phyloP scores from a whole-genome alignment of 129 eudicot genomes.

The Lactuca sativa region DNA sequence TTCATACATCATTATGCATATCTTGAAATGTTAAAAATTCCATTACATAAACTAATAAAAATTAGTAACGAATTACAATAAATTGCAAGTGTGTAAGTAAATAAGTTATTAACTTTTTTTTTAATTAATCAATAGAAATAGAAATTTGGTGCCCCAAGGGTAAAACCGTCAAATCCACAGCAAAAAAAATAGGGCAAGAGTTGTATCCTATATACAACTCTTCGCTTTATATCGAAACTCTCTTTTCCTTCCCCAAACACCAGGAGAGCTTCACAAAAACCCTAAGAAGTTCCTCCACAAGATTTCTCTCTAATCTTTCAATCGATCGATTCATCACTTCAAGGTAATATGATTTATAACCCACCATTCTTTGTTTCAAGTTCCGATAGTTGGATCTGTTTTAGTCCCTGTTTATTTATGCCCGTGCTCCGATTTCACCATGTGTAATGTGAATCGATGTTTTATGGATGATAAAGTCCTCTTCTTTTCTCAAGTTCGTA shows the following conservation, averaged over 20 bases:
- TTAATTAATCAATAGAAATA: no score
- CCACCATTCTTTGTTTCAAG: background rate
- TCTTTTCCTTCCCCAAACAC: background rate
- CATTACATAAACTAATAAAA: no score
- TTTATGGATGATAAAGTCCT: background rate
- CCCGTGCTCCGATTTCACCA: background rate
- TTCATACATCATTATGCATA: no score
- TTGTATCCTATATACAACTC: background rate
- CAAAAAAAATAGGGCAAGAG: background rate
- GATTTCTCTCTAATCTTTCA: background rate
- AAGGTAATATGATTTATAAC: background rate
- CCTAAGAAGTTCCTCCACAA: conserved; percentile 5
- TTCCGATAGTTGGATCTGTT: background rate
- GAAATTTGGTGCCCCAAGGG: conserved; percentile 1
- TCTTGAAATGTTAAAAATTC: no score
- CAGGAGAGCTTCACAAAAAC: conserved; percentile 4
- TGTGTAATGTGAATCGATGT: conserved; percentile 7
- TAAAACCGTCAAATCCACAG: background rate
- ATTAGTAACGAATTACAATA: no score
- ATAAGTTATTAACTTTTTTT: no score
- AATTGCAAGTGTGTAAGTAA: no score
- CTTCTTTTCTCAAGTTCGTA: background rate
- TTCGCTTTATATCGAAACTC: background rate
- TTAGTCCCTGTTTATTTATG: background rate
- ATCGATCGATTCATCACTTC: background rate